Conservation (phyloP, 805 yeast species). For the Ascoidea rubescens region DNA sequence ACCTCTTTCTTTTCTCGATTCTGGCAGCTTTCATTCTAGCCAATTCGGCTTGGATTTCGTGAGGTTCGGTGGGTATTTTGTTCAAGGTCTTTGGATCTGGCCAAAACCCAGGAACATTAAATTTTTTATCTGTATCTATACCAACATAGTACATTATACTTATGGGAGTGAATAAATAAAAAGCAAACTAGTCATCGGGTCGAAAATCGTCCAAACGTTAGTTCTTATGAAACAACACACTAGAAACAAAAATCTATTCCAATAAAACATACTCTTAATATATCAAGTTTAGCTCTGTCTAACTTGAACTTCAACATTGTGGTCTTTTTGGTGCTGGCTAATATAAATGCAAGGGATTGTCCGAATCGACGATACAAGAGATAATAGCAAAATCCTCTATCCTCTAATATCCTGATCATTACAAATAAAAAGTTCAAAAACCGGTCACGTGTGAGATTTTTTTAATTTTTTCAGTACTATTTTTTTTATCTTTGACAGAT, state of each 20-base stretch:
- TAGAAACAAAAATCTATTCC: background rate
- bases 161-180: conserved; percentile 76
- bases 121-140: conserved; percentile 74
- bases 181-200: conserved; percentile 41
- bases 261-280: conserved; percentile 8
- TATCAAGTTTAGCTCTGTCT: conserved; percentile 9
- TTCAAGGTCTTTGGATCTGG: conserved; percentile 90
- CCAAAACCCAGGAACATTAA: conserved; percentile 91
- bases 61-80: conserved; percentile 85
- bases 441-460: too few relatives aligned
- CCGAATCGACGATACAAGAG: too few relatives aligned
- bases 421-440: too few relatives aligned
- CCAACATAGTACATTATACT: conserved; percentile 92
- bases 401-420: too few relatives aligned
- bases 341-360: too few relatives aligned
- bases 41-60: conserved; percentile 80
- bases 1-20: conserved; percentile 52
- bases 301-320: background rate
- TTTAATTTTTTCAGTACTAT: too few relatives aligned
- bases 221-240: background rate
- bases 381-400: too few relatives aligned
- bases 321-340: too few relatives aligned
- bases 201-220: background rate
- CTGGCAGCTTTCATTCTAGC: conserved; percentile 76
- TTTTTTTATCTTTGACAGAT: too few relatives aligned